A percentile compares a stretch with the other conserved stretches of the same genome.
These are phyloP conservation scores for Globisporangium canariense DNA, from an alignment of 352 stramenopile genomes.

Conservation along the genomic window DNA sequence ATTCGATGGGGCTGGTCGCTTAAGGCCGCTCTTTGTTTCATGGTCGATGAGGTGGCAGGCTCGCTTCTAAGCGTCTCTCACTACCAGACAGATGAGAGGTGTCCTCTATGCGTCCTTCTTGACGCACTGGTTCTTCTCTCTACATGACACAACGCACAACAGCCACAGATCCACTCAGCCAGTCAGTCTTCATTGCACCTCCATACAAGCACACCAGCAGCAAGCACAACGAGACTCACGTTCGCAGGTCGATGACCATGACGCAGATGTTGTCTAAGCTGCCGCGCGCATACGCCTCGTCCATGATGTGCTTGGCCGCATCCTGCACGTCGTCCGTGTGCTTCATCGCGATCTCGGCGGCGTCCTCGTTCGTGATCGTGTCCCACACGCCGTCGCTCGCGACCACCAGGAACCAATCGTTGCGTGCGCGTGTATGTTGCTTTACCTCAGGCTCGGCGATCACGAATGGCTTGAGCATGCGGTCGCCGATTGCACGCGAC, in stretches of 20 bases:
- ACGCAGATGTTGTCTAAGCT: conserved; percentile 91
- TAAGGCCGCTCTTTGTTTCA: neutral
- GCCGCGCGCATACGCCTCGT: conserved; percentile 79
- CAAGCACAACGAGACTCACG: conserved; percentile 28
- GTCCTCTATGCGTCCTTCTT: conserved; percentile 33
- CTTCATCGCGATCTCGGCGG: conserved; percentile 64
- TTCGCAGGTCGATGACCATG: conserved; percentile 88
- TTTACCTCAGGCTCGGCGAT: conserved; percentile 88
- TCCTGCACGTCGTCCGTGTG: conserved; percentile 57
- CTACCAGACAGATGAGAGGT: neutral
- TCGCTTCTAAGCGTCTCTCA: neutral
- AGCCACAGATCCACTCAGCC: neutral
- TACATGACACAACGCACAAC: conserved; percentile 14
- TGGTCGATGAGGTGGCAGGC: neutral
- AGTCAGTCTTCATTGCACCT: neutral
- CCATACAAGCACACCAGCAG: neutral
- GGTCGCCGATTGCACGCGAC: conserved; percentile 90
- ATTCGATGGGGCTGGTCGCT: neutral
- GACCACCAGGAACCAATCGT: conserved; percentile 84
- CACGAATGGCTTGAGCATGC: conserved; percentile 91
- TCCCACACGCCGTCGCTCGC: conserved; percentile 93
- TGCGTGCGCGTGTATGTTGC: conserved; percentile 46
- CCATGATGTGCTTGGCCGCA: conserved; percentile 77
- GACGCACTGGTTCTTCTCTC: conserved; percentile 49
- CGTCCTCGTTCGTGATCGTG: conserved; percentile 87